Evolutionary conservation across 106 monocot species (phyloP).

Genomic region (Acorus gramineus): DNA sequence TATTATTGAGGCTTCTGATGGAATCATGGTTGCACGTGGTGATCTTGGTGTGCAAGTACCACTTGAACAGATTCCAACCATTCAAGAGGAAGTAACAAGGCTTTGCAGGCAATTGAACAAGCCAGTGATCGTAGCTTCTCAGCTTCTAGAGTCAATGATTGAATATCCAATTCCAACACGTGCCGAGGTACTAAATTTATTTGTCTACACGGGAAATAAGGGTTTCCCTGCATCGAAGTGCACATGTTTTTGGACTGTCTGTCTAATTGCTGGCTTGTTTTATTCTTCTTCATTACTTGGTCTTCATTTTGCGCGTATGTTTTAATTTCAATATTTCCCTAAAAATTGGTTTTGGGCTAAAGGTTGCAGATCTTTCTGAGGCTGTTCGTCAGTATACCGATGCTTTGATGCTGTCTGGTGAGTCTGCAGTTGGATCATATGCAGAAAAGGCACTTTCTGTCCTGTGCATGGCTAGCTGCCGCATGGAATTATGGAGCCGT

Average conservation of each 20-base stretch:
- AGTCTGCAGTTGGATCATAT: conserved; percentile 41
- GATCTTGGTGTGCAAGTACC: conserved; percentile 56
- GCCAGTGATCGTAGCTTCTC: conserved; percentile 56
- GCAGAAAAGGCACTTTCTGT: conserved; percentile 41
- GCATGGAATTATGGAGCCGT: conserved; percentile 39
- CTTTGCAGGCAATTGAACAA: conserved; percentile 48
- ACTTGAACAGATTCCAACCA: conserved; percentile 41
- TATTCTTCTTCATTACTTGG: no score
- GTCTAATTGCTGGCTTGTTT: no score
- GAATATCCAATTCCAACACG: conserved; percentile 54
- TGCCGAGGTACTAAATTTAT: conserved; percentile 30
- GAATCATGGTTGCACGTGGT: conserved; percentile 51
- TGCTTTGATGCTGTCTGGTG: conserved; percentile 50
- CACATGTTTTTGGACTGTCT: no score
- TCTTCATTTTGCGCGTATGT: not conserved
- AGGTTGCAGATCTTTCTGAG: conserved; percentile 52
- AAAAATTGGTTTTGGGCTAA: not conserved
- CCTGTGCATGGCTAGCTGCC: conserved; percentile 21
- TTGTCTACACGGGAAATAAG: no score
- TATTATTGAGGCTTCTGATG: conserved; percentile 50
- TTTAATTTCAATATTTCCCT: not conserved
- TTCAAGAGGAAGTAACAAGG: conserved; percentile 26
- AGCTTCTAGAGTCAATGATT: conserved; percentile 57
- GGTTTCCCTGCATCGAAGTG: no score
- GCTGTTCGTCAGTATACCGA: conserved; percentile 44